Base-by-base conservation (phyloP, 192 early-diverging fungal species). In the Coemansia sp. region DNA sequence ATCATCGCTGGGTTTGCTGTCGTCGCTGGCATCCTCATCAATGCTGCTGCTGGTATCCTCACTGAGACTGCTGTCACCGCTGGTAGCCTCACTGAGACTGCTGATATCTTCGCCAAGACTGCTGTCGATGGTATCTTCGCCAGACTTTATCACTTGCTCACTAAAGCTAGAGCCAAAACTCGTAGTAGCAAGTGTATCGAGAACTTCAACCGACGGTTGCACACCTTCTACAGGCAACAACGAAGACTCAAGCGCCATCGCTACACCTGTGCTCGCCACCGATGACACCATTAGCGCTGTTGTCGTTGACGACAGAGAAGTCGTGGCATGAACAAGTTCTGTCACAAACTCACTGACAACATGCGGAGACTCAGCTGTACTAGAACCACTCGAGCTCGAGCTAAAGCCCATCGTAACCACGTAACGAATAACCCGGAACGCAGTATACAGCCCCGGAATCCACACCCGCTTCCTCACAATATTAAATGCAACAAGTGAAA, bases 401-500 rank as follows among this genome's bases (percentile, higher is more conserved):
- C 18, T 15, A n/a, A 58, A 21, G 36, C 56, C 56, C 38, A 58
- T 14, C 2, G 56, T 58, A 31, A 44, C 18, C 10, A 58, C 11
- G 12, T 76, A 81, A 2, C 67, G 58, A 15, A 76, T 2, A 10
- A 69, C 17, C 0, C 47, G 25, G 34, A 81, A 64, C 51, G 64
- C 17, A 10, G 70, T 69, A 21, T 64, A 63, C 10, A 76, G 67
- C 14, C 79, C 79, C 1, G 79, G 79, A 47, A 81, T 81, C 79
- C 79, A 81, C 1, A 76, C 47, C 5, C 79, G 65, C 47, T 76
- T 74, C 18, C 79, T 48, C 46, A 81, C 37, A 21, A 81, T 81
- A 65, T 81, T 81, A 28, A 81, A 73, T 0, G 65, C 49, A 1
- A 81, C 79, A 11, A 71, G 25, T 11, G 58, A 56, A 37, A 81